Base-by-base conservation (phyloP, 2,329 filamentous ascomycete species). In the Botrytis medusae region DNA sequence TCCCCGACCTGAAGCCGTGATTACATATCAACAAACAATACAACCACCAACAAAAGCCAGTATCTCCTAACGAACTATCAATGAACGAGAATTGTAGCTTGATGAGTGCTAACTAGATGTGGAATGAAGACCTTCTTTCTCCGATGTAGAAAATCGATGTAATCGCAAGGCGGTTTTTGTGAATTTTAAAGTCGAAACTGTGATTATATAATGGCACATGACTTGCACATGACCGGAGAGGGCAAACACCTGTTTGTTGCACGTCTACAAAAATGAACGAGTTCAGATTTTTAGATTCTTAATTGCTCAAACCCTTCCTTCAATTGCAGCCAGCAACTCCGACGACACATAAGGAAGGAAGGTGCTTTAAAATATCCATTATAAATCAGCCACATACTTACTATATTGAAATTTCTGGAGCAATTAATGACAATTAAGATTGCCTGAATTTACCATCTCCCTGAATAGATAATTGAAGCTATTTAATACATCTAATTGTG, bases 381-480 rank as follows among this genome's bases (percentile, higher is more conserved):
- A n/a, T 34, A 40, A 61, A n/a, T 61, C 34, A 40, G 3, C 34
- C 5, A 40, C 9, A 25, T 61, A 16, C 20, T 7, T 61, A 16
- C 20, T 7, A 18, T 61, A 18, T 40, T 22, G 16, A n/a, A 2
- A 7, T 2, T 9, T 18, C 6, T n/a, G 14, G 7, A n/a, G 2
- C 0, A 1, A 16, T 2, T 5, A 4, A 40, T 9, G 22, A n/a
- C 18, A 0, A 61, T n/a, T 16, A 2, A 16, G 6, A 61, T 61
- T 14, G 12, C 22, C 34, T 61, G 8, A n/a, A 61, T 16, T 1
- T 4, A 61, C 12, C 7, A 2, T 40, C 2, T 9, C 25, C 9
- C 40, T 61, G 10, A 37, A 16, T 18, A 18, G 34, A 16, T n/a
- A 7, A 20, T 40, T 37, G 22, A 40, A 61, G 59, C 34, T n/a